phyloP scores from a whole-genome alignment of 805 yeast species.

The Kodamaea sagamina region DNA sequence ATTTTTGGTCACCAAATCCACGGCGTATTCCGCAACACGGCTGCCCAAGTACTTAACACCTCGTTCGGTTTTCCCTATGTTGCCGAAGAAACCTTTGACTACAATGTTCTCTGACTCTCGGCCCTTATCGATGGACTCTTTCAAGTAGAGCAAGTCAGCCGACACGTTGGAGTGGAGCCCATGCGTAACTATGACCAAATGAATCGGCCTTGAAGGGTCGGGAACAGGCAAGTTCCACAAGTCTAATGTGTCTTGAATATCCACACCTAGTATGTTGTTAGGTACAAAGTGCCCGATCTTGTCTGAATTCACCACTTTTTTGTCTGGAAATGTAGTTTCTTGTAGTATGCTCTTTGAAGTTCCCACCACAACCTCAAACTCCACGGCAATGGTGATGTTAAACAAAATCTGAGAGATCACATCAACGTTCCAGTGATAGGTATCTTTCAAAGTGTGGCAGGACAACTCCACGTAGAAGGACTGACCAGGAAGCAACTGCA shows the following conservation, averaged over 20 bases:
- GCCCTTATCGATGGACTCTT: conserved; percentile 68
- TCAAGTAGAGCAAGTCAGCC: conserved; percentile 85
- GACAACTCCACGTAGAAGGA: conserved; percentile 59
- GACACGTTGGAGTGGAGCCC: conserved; percentile 90
- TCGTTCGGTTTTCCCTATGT: conserved; percentile 83
- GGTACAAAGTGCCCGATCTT: conserved; percentile 31
- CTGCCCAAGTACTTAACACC: conserved; percentile 86
- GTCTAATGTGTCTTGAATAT: conserved; percentile 59
- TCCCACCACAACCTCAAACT: conserved; percentile 62
- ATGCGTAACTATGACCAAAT: conserved; percentile 84
- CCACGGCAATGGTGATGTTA: conserved; percentile 64
- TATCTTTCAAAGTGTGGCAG: conserved; percentile 59
- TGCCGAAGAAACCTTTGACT: conserved; percentile 80
- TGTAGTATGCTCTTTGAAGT: conserved; percentile 41
- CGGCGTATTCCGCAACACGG: conserved; percentile 73
- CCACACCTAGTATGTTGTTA: conserved; percentile 43
- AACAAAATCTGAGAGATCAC: conserved; percentile 79
- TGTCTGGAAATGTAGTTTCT: conserved; percentile 28
- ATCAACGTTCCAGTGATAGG: conserved; percentile 77
- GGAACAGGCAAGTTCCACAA: conserved; percentile 74
- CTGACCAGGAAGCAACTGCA: conserved; percentile 71
- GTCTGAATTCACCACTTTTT: conserved; percentile 23
- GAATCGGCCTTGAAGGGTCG: conserved; percentile 57
- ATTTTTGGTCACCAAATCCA: conserved; percentile 51
- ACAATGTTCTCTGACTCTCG: conserved; percentile 62